Base-by-base conservation (phyloP, 2,329 filamentous ascomycete species). In the Colletotrichum sp. region DNA sequence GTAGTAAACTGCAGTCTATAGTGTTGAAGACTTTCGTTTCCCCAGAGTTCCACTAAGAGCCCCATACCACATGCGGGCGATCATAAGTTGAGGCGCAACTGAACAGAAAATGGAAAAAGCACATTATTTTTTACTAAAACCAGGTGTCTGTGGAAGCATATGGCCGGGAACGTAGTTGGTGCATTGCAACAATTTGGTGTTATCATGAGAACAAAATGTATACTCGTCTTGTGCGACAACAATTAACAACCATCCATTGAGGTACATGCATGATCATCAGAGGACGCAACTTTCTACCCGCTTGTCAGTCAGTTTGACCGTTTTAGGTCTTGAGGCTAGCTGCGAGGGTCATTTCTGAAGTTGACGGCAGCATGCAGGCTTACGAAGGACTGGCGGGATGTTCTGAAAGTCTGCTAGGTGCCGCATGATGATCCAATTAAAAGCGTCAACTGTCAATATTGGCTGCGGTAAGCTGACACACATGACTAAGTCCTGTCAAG, bases 11-110 rank as follows among this genome's bases (percentile, higher is more conserved):
- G 8, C n/a, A 4, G 6, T 4, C 9, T 3, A 6, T n/a, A 11
- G 18, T 9, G 0, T 43, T 11, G 38, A 43, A n/a, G 1, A n/a
- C n/a, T 43, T 0, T 11, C 38, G 8, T 43, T 43, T 0, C 11
- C 0, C 11, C 3, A n/a, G 5, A 43, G 18, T 43, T n/a, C 38
- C 38, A 43, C 16, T 16, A 1, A 8, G 16, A 38, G 8, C 36
- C n/a, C n/a, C n/a, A n/a, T n/a, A n/a, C n/a, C 16, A 38, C 8
- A 18, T 38, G 8, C 4, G 2, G 16, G 36, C 8, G 18, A 18
- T 38, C 8, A 38, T 18, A 16, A n/a, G 38, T 6, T 43, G 3
- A n/a, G 18, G 38, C 38, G 3, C n/a, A 3, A 43, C 18, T 43
- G 9, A 3, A 43, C 5, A 11, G 38, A n/a, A 43, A 9, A n/a